Percentiles rank a stretch among this genome's conserved stretches.
These are phyloP conservation scores for Penicillium brevicompactum DNA, from an alignment of 2,329 filamentous ascomycete species.

Conservation along the genomic window DNA sequence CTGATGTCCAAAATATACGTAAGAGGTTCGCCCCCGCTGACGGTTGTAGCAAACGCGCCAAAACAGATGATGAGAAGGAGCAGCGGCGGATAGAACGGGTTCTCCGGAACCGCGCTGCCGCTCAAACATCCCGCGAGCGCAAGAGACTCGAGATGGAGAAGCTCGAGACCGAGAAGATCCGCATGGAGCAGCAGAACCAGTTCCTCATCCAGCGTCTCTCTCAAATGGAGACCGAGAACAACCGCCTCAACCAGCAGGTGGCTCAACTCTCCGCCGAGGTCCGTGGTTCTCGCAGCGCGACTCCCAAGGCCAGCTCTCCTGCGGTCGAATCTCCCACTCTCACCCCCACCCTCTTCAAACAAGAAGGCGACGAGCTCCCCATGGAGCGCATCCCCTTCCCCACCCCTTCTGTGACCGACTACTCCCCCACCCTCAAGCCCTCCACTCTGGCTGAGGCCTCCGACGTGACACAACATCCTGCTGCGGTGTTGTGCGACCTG, in stretches of 20 bases:
- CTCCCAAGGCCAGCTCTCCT: constrained; percentile 41
- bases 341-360: constrained; percentile 46
- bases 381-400: constrained; percentile 45
- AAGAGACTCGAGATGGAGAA: constrained; percentile 89
- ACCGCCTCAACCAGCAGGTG: constrained; percentile 52
- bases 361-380: constrained; percentile 45
- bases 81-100: constrained; percentile 96
- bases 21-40: constrained; percentile 1
- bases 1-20: not conserved
- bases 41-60: constrained; percentile 78
- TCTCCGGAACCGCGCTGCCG: constrained; percentile 90
- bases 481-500: constrained; percentile 99
- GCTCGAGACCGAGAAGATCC: constrained; percentile 66
- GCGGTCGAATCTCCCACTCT: constrained; percentile 42
- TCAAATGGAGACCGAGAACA: constrained; percentile 60
- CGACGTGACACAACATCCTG: constrained; percentile 99
- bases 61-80: constrained; percentile 98
- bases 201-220: constrained; percentile 66
- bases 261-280: constrained; percentile 52
- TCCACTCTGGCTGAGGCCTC: constrained; percentile 60
- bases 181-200: constrained; percentile 71
- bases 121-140: constrained; percentile 92
- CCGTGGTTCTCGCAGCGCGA: constrained; percentile 41
- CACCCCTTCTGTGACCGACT: constrained; percentile 41
- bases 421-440: constrained; percentile 43